These are phyloP conservation scores for Coniferiporia sulphurascens DNA, from an alignment of 1,284 basidiomycete genomes.

Conservation along the genomic window DNA sequence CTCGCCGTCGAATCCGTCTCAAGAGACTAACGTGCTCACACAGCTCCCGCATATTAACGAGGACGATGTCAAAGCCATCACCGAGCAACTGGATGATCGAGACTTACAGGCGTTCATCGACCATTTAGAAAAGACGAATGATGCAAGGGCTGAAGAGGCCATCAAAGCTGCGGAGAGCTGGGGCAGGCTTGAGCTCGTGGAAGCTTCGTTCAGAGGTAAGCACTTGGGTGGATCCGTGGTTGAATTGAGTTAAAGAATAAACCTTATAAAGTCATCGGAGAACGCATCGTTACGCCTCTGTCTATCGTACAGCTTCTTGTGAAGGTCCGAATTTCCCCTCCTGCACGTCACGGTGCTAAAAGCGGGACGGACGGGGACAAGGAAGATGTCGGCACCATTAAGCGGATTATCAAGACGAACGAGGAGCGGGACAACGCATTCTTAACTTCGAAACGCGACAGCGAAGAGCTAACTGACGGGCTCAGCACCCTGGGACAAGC, in stretches of 20 bases:
- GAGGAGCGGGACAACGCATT: slow-evolving; percentile 68
- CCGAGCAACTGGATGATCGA: slow-evolving; percentile 33
- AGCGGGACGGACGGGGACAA: slow-evolving; percentile 31
- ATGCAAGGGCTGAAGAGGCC: slow-evolving; percentile 53
- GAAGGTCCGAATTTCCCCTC: slow-evolving; percentile 70
- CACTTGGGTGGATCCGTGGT: slow-evolving; percentile 5
- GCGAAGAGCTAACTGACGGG: slow-evolving; percentile 47
- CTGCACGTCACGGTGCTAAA: slow-evolving; percentile 25
- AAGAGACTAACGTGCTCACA: slow-evolving; percentile 43
- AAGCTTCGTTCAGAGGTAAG: slow-evolving; percentile 84
- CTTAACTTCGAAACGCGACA: slow-evolving; percentile 55
- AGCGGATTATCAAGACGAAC: slow-evolving; percentile 42
- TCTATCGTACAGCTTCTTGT: slow-evolving; percentile 87
- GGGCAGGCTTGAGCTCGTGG: slow-evolving; percentile 80
- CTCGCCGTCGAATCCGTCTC: slow-evolving; percentile 41
- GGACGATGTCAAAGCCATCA: slow-evolving; percentile 40
- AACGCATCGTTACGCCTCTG: slow-evolving; percentile 82
- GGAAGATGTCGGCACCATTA: slow-evolving; percentile 46
- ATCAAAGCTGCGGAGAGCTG: slow-evolving; percentile 69
- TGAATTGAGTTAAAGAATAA: slow-evolving; percentile 3
- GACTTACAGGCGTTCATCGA: slow-evolving; percentile 45
- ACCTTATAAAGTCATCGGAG: slow-evolving; percentile 74
- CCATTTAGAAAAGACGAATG: slow-evolving; percentile 49
- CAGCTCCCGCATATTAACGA: slow-evolving; percentile 74
- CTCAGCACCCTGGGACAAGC: slow-evolving; percentile 55